Evolutionary conservation across 306 rosid species (phyloP), one percentile per base, ranked within the genome.

Genomic region (Rosa rugosa): DNA sequence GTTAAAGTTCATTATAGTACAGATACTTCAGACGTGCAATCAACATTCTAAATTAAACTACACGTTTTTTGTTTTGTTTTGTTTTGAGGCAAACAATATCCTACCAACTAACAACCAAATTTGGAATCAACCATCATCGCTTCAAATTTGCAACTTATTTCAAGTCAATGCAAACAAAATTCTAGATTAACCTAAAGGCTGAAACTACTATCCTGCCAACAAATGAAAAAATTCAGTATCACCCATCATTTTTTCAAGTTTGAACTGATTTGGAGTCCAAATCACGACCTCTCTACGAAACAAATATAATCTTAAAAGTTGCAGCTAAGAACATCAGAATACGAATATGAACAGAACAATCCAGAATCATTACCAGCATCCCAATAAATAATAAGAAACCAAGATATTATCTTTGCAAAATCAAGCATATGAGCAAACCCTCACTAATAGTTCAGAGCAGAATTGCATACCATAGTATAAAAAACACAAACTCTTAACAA

Each of bases 1-100:
- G 64, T 75, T 49, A 79, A 80, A 64, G 49, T 13, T 65, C 73
- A 10, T 49, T 79, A 62, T 12, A 60, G 31, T 22, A 31, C 2
- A 14, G 9, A 51, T 62, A 66, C 77, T 56, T 81, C 57, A 36
- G 18, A 80, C 12, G 73, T 22, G 73, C 69, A 57, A 36, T 20
- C 20, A 16, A 78, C 80, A 6, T 57, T 59, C 49, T 8, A 71
- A 4, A 40, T 7, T 12, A 6, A 4, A 64, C 12, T 45, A 41
- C 69, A 11, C 44, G 40, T 22, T 12, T 23, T 60, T 27, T 8
- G 1, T 18, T 51, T 5, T 31, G 3, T 31, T 31, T 31, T 56
- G 20, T 22, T 12, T 23, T 60, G 22, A 36, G 17, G 45, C 44
- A 34, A 36, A 65, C 44, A 38, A 17, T 20, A 42, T 68, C 77